A percentile compares a stretch with the other conserved stretches of the same genome.
These are phyloP conservation scores for Gossypium thurberi DNA, from an alignment of 345 rosid genomes.

Conservation along the genomic window DNA sequence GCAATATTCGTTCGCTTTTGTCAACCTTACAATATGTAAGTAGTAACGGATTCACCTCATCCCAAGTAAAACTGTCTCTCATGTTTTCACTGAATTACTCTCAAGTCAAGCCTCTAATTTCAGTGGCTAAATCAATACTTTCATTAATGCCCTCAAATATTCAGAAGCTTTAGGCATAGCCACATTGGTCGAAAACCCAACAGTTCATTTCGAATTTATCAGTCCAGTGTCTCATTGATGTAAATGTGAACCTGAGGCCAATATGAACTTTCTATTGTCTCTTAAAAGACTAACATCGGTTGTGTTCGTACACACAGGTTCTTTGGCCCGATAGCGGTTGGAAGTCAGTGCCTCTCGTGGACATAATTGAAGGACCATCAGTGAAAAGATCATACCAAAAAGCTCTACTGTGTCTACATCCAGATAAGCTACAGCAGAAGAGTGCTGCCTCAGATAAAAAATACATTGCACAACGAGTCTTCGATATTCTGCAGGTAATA, in stretches of 20 bases:
- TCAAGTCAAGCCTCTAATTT: too few relatives aligned
- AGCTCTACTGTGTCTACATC: constrained; percentile 82
- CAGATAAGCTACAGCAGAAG: constrained; percentile 92
- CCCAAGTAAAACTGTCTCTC: neutral
- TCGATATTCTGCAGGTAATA: constrained; percentile 75
- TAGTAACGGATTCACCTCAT: neutral
- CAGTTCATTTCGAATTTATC: neutral
- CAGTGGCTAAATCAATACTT: too few relatives aligned
- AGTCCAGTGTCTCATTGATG: neutral
- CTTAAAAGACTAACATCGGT: neutral
- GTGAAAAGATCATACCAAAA: constrained; percentile 85
- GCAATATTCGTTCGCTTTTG: constrained; percentile 86
- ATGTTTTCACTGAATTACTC: too few relatives aligned
- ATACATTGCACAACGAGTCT: constrained; percentile 70
- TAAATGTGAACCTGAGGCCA: neutral
- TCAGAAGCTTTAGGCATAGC: neutral
- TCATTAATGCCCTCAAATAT: neutral
- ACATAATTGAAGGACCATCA: constrained; percentile 75
- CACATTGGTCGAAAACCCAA: neutral
- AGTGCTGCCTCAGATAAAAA: constrained; percentile 62
- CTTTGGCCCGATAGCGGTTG: constrained; percentile 89
- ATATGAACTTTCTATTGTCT: neutral
- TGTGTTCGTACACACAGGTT: constrained; percentile 35
- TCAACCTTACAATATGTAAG: constrained; percentile 91
- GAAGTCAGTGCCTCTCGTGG: constrained; percentile 82